A percentile compares a stretch with the other conserved stretches of the same genome.
Conservation (phyloP, 2,329 filamentous ascomycete species). For the Lasiodiplodia hormozganensis region DNA sequence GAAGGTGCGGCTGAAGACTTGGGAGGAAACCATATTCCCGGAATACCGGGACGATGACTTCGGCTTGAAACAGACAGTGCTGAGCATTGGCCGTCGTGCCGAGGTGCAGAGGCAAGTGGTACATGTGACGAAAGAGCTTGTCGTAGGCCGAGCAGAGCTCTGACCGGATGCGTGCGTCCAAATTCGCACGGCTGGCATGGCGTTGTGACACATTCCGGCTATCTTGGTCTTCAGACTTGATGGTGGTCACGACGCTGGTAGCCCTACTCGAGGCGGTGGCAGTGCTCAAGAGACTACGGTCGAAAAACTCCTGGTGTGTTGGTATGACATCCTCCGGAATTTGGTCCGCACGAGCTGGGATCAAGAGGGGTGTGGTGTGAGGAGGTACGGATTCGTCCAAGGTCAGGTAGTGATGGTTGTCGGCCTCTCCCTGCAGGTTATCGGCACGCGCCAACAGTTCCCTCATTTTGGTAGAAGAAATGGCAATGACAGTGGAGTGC, state of each 20-base stretch:
- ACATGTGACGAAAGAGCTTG: conserved; percentile 39
- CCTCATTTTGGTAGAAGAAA: background rate
- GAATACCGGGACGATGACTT: conserved; percentile 40
- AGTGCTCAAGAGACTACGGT: background rate
- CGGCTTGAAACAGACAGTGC: conserved; percentile 36
- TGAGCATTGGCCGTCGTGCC: conserved; percentile 31
- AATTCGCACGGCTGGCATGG: too few relatives aligned
- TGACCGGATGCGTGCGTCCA: background rate
- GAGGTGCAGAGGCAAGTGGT: conserved; percentile 35
- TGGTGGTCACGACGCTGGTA: background rate
- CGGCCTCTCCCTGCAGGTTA: background rate
- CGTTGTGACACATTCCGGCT: background rate
- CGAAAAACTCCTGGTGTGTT: too few relatives aligned
- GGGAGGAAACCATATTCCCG: conserved; percentile 35
- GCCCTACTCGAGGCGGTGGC: background rate
- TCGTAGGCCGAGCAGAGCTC: conserved; percentile 29
- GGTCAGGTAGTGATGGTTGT: background rate
- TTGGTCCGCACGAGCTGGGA: background rate
- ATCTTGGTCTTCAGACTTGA: background rate
- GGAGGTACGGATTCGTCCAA: background rate
- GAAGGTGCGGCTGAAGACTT: conserved; percentile 37
- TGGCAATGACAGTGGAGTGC: conserved; percentile 31
- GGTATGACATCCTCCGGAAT: background rate
- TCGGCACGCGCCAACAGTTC: background rate
- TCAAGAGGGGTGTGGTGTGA: background rate